These are phyloP conservation scores for Arthrinium puccinioides DNA, from an alignment of 2,329 filamentous ascomycete species.

Conservation along the genomic window DNA sequence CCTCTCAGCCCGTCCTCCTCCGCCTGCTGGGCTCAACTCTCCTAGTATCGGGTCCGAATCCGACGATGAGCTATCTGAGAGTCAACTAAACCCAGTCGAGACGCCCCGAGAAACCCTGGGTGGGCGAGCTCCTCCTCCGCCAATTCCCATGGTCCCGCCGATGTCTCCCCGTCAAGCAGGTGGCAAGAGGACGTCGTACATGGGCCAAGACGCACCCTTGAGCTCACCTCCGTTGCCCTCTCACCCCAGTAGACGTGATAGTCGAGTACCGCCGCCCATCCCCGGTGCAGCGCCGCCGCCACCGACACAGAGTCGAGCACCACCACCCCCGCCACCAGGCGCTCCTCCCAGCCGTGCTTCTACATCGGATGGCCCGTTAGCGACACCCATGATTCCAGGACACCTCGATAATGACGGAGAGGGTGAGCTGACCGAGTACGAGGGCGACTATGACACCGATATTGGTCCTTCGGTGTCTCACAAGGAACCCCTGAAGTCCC, in stretches of 20 bases:
- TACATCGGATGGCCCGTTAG: slow-evolving; percentile 45
- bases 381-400: slow-evolving; percentile 33
- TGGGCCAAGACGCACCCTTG: slow-evolving; percentile 27
- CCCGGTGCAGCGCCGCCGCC: slow-evolving; percentile 44
- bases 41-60: slow-evolving; percentile 77
- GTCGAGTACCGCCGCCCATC: slow-evolving; percentile 53
- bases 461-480: slow-evolving; percentile 91
- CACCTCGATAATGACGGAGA: slow-evolving; percentile 51
- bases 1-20: slow-evolving; percentile 49
- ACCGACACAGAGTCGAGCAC: slow-evolving; percentile 51
- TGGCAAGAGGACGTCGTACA: slow-evolving; percentile 25
- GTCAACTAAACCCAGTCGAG: slow-evolving; percentile 30
- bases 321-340: slow-evolving; percentile 58
- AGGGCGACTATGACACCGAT: slow-evolving; percentile 96
- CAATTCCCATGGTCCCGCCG: slow-evolving; percentile 36
- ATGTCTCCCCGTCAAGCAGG: slow-evolving; percentile 31
- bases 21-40: slow-evolving; percentile 43
- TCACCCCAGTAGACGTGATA: slow-evolving; percentile 43
- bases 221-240: slow-evolving; percentile 28
- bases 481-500: slow-evolving; percentile 84
- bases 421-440: slow-evolving; percentile 85
- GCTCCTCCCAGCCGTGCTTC: slow-evolving; percentile 47
- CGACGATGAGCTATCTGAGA: slow-evolving; percentile 73
- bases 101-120: slow-evolving; percentile 33
- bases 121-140: slow-evolving; percentile 34